Evolutionary conservation across 108 stramenopile species (phyloP), one percentile per base, ranked within the genome.

Genomic region (Cyclotella kingstonii): DNA sequence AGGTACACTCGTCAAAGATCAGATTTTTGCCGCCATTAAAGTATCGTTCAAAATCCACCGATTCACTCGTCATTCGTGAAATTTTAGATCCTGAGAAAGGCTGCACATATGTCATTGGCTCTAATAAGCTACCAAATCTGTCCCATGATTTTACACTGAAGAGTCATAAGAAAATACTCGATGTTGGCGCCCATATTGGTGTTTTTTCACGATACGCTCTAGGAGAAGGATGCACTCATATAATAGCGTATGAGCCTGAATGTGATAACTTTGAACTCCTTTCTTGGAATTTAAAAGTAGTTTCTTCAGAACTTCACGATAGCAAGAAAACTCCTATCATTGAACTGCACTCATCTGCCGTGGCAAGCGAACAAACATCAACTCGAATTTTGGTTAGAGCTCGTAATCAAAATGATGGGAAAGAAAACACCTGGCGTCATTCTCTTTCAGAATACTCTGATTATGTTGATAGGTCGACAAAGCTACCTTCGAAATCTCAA

Each of bases 221-320:
- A 33, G 61, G 53, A 18, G 64, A 61, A 38, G 81, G 81, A 19
- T 71, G 69, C 47, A 35, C 29, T 27, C 66, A 54, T 41, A 56
- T 82, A 3, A 76, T 79, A 29, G 73, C 74, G 0, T 82, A 76
- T 35, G 81, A 82, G 47, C 81, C 81, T 29, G 81, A 82, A 45
- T 58, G 64, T 17, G 60, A 36, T 57, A 82, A 82, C 59, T 70
- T 63, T 19, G 54, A 60, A 15, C 42, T 79, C 8, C 78, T 82
- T 17, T 26, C 38, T 7, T 33, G 53, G n/a, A 82, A 82, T 75
- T 51, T 79, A n/a, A 25, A 49, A 11, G n/a, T 27, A 30, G 10
- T 19, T 23, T 31, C 46, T 17, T 44, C 41, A 23, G 23, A 29
- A 63, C 33, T 60, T 39, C 34, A 17, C 12, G 39, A 35, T 49